phyloP scores from a whole-genome alignment of 306 rosid genomes.

The Ormosia emarginata region DNA sequence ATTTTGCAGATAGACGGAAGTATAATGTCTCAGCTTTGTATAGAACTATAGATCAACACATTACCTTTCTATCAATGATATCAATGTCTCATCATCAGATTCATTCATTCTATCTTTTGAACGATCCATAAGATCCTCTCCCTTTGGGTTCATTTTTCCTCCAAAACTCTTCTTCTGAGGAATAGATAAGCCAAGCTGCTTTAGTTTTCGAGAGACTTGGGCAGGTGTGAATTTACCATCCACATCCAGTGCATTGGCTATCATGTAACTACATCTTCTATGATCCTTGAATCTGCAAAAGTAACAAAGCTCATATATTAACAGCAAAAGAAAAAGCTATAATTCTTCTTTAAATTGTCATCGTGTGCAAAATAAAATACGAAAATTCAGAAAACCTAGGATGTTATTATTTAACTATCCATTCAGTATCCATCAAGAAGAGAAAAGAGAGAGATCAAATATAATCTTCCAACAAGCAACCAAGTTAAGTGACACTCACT shows the following conservation, averaged over 20 bases:
- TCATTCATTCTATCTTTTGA: constrained; percentile 33
- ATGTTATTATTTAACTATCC: neutral
- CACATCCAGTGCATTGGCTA: constrained; percentile 74
- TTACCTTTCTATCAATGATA: constrained; percentile 65
- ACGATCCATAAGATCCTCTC: constrained; percentile 36
- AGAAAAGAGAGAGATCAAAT: constrained; percentile 12
- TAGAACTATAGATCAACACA: neutral
- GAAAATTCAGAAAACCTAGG: neutral
- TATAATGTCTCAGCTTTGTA: neutral
- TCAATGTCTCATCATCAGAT: constrained; percentile 69
- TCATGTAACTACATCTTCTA: constrained; percentile 75
- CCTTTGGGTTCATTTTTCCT: constrained; percentile 27
- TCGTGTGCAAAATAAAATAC: neutral
- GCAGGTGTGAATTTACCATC: constrained; percentile 64
- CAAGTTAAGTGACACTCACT: constrained; percentile 59
- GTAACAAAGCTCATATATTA: constrained; percentile 14
- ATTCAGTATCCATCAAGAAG: neutral
- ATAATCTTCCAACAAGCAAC: constrained; percentile 6
- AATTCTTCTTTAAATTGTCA: neutral
- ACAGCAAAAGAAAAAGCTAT: neutral
- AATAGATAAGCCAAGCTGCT: constrained; percentile 72
- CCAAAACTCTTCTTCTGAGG: constrained; percentile 47
- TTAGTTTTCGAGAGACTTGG: constrained; percentile 78
- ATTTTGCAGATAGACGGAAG: neutral
- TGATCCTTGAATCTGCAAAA: constrained; percentile 74